phyloP scores from a whole-genome alignment of 2,329 filamentous ascomycete species.

The Alternaria incomplexa region DNA sequence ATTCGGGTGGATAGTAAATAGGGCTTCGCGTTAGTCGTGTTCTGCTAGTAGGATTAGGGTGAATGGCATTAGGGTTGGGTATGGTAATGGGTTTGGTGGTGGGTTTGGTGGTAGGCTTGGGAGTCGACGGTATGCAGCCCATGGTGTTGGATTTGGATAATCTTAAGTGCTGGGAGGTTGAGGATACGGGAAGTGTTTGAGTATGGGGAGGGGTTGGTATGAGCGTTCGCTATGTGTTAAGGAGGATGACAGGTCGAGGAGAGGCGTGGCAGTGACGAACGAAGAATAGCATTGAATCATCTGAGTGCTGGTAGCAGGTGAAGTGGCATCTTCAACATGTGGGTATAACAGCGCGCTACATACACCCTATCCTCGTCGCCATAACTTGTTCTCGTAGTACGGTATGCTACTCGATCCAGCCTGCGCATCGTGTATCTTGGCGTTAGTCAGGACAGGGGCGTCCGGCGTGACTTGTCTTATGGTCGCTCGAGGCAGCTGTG shows the following conservation, averaged over 20 bases:
- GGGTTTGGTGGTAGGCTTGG: no score
- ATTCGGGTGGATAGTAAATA: neutral
- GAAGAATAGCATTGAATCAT: neutral
- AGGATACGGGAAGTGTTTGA: rapidly evolving
- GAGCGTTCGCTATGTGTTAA: no score
- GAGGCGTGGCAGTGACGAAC: neutral
- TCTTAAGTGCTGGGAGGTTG: no score
- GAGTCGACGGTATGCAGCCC: neutral
- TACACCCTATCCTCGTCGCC: neutral
- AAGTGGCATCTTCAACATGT: neutral
- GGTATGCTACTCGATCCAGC: neutral
- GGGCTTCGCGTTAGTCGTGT: neutral
- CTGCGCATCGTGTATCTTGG: neutral
- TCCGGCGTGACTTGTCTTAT: neutral
- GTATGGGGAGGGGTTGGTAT: neutral
- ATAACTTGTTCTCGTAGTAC: neutral
- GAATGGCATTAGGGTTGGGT: no score
- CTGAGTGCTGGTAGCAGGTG: neutral
- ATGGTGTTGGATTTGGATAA: neutral
- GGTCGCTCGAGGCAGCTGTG: neutral
- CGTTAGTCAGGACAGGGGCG: neutral
- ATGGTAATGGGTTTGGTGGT: neutral
- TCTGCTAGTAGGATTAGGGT: no score
- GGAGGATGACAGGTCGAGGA: no score
- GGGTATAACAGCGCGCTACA: rapidly evolving